These are phyloP conservation scores for Wickerhamiella hasegawae DNA, from an alignment of 805 yeast species.

Conservation along the genomic window DNA sequence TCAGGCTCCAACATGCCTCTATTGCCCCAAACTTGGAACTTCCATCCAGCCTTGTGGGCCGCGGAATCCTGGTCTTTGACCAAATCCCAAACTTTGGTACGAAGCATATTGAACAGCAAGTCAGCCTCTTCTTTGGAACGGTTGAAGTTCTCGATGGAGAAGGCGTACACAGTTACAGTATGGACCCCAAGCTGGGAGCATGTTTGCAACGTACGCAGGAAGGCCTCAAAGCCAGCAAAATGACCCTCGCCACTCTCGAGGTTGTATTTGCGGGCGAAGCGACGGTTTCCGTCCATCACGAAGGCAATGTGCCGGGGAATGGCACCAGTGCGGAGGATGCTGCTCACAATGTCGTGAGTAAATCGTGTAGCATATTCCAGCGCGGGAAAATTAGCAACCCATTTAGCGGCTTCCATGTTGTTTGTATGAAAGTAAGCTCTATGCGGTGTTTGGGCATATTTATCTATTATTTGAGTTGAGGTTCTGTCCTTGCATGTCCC, in stretches of 20 bases:
- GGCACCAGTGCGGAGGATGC: constrained; percentile 31
- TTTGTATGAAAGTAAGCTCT: not conserved
- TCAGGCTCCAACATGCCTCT: constrained; percentile 49
- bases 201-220: constrained; percentile 51
- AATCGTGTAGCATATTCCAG: constrained; percentile 12
- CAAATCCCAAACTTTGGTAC: constrained; percentile 17
- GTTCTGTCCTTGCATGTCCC: too few relatives aligned
- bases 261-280: constrained; percentile 57
- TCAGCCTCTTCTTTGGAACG: constrained; percentile 69
- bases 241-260: constrained; percentile 82
- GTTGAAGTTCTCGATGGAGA: constrained; percentile 88
- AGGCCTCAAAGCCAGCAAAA: constrained; percentile 63
- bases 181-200: constrained; percentile 67
- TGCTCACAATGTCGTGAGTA: constrained; percentile 11
- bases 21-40: constrained; percentile 64
- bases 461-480: too few relatives aligned
- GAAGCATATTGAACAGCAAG: constrained; percentile 35
- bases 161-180: constrained; percentile 84
- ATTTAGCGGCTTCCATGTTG: constrained; percentile 3
- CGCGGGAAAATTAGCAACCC: constrained; percentile 13
- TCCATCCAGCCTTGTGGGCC: constrained; percentile 41
- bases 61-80: constrained; percentile 10
- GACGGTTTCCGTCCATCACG: constrained; percentile 94
- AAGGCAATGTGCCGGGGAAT: constrained; percentile 83
- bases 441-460: not conserved